Evolutionary conservation across 106 monocot genomes (phyloP), one percentile per base, ranked within the genome.

Genomic region (Gastrodia elata): DNA sequence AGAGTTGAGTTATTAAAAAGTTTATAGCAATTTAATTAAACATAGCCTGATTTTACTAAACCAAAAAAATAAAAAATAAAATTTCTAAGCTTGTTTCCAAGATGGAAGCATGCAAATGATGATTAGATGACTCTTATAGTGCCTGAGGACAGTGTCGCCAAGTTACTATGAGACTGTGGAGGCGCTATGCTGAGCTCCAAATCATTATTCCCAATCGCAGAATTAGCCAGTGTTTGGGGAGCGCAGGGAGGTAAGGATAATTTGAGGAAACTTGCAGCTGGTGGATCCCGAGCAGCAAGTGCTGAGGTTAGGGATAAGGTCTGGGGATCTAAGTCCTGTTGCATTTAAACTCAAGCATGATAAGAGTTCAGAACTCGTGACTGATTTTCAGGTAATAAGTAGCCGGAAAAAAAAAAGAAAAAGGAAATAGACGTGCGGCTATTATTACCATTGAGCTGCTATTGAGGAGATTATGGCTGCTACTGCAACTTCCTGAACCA

Each of bases 161-260:
- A 59, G 20, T n/a, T 64, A 18, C 46, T 48, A 18, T 26, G 64
- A 6, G 80, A 34, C 27, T 57, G 61, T 8, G 80, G 80, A 0
- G 80, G 80, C 13, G 61, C 80, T 5, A 81, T 81, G 61, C 80
- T 70, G 43, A 81, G 80, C 40, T 81, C 75, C 44, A 81, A 39
- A 38, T 75, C 75, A 5, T 40, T 71, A 44, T 10, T 48, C 0
- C 37, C 75, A 6, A 37, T 38, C 2, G 64, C 42, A 4, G 70
- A 36, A 16, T 56, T 44, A 6, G 58, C 4, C 32, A 9, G 46
- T 25, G 26, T 38, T 49, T 74, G 69, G 39, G 18, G 59, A 24
- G 22, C 24, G 67, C n/a, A 4, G 18, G 27, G 22, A 30, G 68
- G 43, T 15, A 42, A 22, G 32, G 80, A 75, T 42, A 75, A 2